phyloP scores from a whole-genome alignment of 2,329 filamentous ascomycete genomes.

The Ploettnerulaceae sp. region DNA sequence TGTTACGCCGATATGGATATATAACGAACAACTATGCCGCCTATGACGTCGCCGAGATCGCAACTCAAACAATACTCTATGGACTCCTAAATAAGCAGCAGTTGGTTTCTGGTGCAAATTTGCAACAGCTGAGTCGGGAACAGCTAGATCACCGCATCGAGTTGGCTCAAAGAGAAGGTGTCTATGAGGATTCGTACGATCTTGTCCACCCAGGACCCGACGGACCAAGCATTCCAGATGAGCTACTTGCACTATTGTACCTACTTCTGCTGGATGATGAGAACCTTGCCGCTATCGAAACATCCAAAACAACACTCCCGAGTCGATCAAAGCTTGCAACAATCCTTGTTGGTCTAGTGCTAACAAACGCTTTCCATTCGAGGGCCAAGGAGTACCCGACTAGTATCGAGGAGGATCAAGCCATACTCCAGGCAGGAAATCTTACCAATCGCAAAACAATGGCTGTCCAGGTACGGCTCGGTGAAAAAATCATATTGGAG shows the following conservation, averaged over 20 bases:
- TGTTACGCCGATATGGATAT: constrained; percentile 64
- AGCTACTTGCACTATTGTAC: constrained; percentile 39
- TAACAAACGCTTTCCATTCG: constrained; percentile 37
- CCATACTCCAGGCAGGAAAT: constrained; percentile 35
- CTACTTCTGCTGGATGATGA: constrained; percentile 38
- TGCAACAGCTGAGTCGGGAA: constrained; percentile 25
- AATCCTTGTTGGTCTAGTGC: constrained; percentile 35
- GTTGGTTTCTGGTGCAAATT: not conserved
- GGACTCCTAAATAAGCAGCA: constrained; percentile 11
- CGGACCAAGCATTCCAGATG: constrained; percentile 32
- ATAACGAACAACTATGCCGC: constrained; percentile 58
- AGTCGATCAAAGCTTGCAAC: constrained; percentile 41
- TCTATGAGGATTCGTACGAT: constrained; percentile 59
- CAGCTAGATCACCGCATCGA: constrained; percentile 33
- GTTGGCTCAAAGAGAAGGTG: constrained; percentile 49
- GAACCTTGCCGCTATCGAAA: constrained; percentile 36
- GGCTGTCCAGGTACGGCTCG: constrained; percentile 56
- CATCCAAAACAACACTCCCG: constrained; percentile 33
- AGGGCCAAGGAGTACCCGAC: constrained; percentile 48
- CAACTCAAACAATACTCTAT: constrained; percentile 44
- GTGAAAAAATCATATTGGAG: constrained; percentile 59
- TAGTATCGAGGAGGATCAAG: constrained; percentile 46
- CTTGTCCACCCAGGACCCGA: constrained; percentile 34
- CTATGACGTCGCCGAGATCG: constrained; percentile 63
- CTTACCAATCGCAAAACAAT: constrained; percentile 39